These are phyloP conservation scores for Ogataea thermomethanolica DNA, from an alignment of 805 yeast species.

Conservation along the genomic window DNA sequence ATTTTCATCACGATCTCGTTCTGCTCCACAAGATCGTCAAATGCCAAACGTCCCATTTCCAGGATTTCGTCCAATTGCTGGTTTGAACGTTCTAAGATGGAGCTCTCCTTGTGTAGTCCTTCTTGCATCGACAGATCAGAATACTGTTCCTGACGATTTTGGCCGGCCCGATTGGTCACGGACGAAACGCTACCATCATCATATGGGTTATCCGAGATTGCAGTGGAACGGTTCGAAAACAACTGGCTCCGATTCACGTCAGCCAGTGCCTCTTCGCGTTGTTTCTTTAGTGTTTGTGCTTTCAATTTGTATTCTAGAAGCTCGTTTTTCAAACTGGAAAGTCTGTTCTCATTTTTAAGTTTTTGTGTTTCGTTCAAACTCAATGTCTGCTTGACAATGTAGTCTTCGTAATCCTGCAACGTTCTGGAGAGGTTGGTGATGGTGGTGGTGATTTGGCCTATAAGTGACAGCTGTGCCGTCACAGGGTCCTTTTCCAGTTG, in stretches of 20 bases:
- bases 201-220: slow-evolving; percentile 47
- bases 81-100: slow-evolving; percentile 62
- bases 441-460: slow-evolving; percentile 72
- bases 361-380: slow-evolving; percentile 44
- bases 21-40: slow-evolving; percentile 83
- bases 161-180: slow-evolving; percentile 20
- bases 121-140: slow-evolving; percentile 42
- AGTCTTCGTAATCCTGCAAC: slow-evolving; percentile 43
- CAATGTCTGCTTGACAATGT: slow-evolving; percentile 54
- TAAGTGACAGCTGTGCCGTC: slow-evolving; percentile 62
- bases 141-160: slow-evolving; percentile 25
- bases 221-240: slow-evolving; percentile 33
- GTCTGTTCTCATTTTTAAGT: slow-evolving; percentile 57
- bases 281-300: slow-evolving; percentile 51
- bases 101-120: slow-evolving; percentile 68
- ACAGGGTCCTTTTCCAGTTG: slow-evolving; percentile 62
- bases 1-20: slow-evolving; percentile 65
- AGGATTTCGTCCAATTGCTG: slow-evolving; percentile 84
- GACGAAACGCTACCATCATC: slow-evolving; percentile 27
- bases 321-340: slow-evolving; percentile 52
- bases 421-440: slow-evolving; percentile 73
- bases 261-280: slow-evolving; percentile 51
- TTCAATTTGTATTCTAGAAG: slow-evolving; percentile 43
- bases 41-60: slow-evolving; percentile 83
- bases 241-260: slow-evolving; percentile 49